These are phyloP conservation scores for Carex pumila DNA, from an alignment of 176 grass and related monocot genomes.

Conservation along the genomic window DNA sequence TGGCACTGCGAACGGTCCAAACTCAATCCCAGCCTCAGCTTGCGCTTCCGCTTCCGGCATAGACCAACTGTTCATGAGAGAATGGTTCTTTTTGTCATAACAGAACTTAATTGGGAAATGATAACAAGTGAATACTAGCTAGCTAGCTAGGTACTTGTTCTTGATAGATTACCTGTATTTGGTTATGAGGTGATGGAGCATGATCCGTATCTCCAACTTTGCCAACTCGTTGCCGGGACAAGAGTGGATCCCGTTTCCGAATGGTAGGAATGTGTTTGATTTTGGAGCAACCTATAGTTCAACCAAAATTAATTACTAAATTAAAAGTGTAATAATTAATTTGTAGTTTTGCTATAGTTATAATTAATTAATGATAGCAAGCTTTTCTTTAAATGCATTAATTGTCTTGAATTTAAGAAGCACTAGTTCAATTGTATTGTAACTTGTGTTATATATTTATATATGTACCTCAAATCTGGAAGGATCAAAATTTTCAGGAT, in stretches of 20 bases:
- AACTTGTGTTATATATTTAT: background rate
- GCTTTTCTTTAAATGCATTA: background rate
- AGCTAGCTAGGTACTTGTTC: background rate
- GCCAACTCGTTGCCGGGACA: conserved; percentile 94
- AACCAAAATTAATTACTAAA: background rate
- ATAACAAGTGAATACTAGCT: background rate
- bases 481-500: conserved; percentile 89
- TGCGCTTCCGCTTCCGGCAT: background rate
- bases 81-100: background rate
- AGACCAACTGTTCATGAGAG: background rate
- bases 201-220: conserved; percentile 84
- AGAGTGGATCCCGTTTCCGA: conserved; percentile 76
- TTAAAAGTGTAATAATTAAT: background rate
- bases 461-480: conserved; percentile 75
- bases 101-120: background rate
- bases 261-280: conserved; percentile 81
- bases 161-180: conserved; percentile 47
- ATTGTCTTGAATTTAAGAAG: background rate
- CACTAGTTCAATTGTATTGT: background rate
- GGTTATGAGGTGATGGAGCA: conserved; percentile 89
- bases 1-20: conserved; percentile 18
- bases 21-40: conserved; percentile 1
- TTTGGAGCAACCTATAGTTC: conserved; percentile 48
- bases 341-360: background rate
- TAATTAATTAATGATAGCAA: background rate